These are phyloP conservation scores for Ceratocystis papillata DNA, from an alignment of 2,329 filamentous ascomycete species.

Conservation along the genomic window DNA sequence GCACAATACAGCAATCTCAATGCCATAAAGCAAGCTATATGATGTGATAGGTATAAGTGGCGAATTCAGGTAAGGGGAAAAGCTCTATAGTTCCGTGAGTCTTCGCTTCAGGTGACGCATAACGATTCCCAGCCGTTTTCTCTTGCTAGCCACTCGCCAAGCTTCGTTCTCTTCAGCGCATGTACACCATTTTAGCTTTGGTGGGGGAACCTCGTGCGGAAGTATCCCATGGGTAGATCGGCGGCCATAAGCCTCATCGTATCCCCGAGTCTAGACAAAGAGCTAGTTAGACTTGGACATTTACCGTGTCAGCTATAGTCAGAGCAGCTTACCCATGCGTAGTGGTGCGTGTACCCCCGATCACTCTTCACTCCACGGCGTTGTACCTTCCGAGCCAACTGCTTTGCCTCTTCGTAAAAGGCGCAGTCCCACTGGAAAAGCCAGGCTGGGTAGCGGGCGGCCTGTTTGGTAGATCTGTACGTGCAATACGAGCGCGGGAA, in stretches of 20 bases:
- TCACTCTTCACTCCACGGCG: constrained; percentile 16
- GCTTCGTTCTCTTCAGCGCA: constrained; percentile 14
- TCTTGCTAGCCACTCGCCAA: constrained; percentile 10
- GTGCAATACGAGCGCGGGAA: background rate
- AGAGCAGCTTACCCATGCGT: constrained; percentile 13
- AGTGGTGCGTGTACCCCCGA: constrained; percentile 16
- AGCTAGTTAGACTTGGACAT: background rate
- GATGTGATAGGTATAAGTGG: too few relatives aligned
- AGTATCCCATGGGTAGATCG: constrained; percentile 8
- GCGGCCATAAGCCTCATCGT: constrained; percentile 15
- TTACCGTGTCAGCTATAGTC: background rate
- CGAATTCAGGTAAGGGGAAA: background rate
- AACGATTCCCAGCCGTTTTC: constrained; percentile 1
- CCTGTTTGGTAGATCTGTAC: background rate
- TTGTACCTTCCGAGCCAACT: constrained; percentile 12
- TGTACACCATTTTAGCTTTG: constrained; percentile 10
- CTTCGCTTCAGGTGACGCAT: constrained; percentile 13
- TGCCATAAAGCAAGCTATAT: too few relatives aligned
- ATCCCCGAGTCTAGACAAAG: constrained; percentile 3
- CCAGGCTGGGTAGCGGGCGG: constrained; percentile 8
- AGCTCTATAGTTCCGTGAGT: background rate
- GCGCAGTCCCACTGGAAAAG: constrained; percentile 18
- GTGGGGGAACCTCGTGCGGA: constrained; percentile 13
- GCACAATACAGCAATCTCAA: too few relatives aligned
- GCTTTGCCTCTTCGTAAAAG: constrained; percentile 19